A percentile compares a stretch with the other conserved stretches of the same genome.
phyloP scores from a whole-genome alignment of 768 basidiomycete species.

The Podaxis pistillaris region DNA sequence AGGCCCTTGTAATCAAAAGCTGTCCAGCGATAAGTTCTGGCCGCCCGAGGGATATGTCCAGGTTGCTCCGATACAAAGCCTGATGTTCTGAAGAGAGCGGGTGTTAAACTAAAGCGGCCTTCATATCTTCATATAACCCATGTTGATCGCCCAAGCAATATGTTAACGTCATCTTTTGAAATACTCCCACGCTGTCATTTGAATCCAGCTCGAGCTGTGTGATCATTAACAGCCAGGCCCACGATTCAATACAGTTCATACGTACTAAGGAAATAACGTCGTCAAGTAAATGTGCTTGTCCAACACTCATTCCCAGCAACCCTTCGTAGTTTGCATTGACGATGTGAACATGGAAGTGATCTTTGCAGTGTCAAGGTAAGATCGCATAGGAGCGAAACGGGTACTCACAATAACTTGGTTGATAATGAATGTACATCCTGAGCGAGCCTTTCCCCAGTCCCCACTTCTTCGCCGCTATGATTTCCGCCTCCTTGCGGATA shows the following conservation, averaged over 20 bases:
- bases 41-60: too few relatives aligned
- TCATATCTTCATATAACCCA: slow-evolving; percentile 26
- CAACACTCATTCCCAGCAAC: slow-evolving; percentile 75
- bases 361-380: slow-evolving; percentile 34
- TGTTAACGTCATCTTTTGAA: slow-evolving; percentile 73
- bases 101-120: neutral
- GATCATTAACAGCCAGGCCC: neutral
- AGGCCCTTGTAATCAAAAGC: too few relatives aligned
- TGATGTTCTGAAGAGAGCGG: neutral
- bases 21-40: too few relatives aligned
- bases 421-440: slow-evolving; percentile 89
- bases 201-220: slow-evolving; percentile 58
- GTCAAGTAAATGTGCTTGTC: slow-evolving; percentile 91
- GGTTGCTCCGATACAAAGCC: neutral
- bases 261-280: slow-evolving; percentile 84
- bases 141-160: slow-evolving; percentile 86
- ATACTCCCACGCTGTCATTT: slow-evolving; percentile 48
- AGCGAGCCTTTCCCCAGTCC: slow-evolving; percentile 59
- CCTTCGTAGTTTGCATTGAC: slow-evolving; percentile 68
- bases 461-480: slow-evolving; percentile 61
- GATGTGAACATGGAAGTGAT: slow-evolving; percentile 94
- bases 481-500: slow-evolving; percentile 57
- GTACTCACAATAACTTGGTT: slow-evolving; percentile 88
- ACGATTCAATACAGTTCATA: neutral
- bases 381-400: neutral